Base-by-base conservation (phyloP, 192 early-diverging fungal genomes). In the Tieghemiomyces parasiticus region DNA sequence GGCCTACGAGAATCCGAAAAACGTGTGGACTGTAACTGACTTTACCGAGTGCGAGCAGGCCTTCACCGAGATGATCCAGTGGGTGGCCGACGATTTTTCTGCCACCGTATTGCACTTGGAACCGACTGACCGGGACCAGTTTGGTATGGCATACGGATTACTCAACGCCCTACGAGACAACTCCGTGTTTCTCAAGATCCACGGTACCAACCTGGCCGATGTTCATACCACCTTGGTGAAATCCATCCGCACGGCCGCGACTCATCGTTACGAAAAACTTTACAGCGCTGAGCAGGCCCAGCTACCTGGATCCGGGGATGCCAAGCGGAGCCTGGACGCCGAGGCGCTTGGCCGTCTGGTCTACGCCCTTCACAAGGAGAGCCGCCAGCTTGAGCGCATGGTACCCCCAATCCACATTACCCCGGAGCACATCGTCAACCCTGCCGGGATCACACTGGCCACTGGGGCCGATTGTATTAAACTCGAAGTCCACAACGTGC, bases 401-500 rank as follows among this genome's bases (percentile, higher is more conserved):
- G 16, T 56, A 1, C 32, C 54, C 1, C 4, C 12, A 29, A 29
- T 56, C n/a, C 16, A 31, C 24, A 26, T 56, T 2, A 9, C 25
- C 35, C 31, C 54, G 3, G 24, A 56, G 13, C 4, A 38, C 4
- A 25, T 29, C 13, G 33, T 56, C 35, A 31, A 56, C 30, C 2
- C 33, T 13, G 54, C 32, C 13, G 54, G 30, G 1, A 16, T 56
- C 1, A 25, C 35, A 1, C 35, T 56, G 54, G 54, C 29, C 6
- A 26, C 13, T 32, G 20, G 14, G 13, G 30, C 33, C 54, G 33
- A 56, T 16, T 32, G 54, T 19, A 26, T 56, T 2, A 26, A 56
- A 32, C 35, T 56, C 30, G 54, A 56, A n/a, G 54, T 56, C 12
- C 54, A 56, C 13, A 56, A 56, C 16, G 33, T 56, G 16, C 29